Conservation (phyloP, 2,329 filamentous ascomycete species). For the Gaeumannomyces tritici region DNA sequence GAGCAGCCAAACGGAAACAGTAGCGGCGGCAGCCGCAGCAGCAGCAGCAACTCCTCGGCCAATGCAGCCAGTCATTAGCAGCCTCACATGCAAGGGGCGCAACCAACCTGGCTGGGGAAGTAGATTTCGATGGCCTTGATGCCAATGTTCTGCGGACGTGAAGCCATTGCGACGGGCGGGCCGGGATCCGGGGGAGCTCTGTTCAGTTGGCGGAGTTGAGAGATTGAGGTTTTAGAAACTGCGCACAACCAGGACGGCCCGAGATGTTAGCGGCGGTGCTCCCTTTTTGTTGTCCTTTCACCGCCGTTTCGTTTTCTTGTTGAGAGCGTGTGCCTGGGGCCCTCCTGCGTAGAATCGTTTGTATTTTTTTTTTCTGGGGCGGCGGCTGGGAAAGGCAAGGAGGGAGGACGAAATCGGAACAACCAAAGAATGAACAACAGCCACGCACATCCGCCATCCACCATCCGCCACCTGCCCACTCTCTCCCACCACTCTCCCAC, state of each 20-base stretch:
- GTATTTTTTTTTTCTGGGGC: neutral
- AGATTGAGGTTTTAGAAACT: neutral
- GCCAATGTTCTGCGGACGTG: constrained; percentile 78
- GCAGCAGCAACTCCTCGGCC: neutral
- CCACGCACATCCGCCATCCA: neutral
- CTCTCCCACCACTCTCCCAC: no score
- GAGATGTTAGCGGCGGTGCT: neutral
- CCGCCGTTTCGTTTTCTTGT: neutral
- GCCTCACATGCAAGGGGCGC: neutral
- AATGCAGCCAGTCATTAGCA: neutral
- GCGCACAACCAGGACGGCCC: neutral
- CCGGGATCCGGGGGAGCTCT: neutral
- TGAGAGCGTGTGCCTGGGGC: neutral
- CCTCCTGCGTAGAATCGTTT: neutral
- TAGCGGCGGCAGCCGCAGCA: neutral
- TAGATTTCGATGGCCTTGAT: constrained; percentile 92
- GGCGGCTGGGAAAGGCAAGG: no score
- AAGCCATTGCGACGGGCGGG: constrained; percentile 45
- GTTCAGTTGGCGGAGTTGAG: neutral
- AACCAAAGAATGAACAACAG: neutral
- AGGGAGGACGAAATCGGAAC: constrained; percentile 1
- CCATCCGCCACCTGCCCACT: no score
- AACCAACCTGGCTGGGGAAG: constrained; percentile 71
- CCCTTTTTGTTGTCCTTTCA: neutral
- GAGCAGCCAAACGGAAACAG: neutral